Evolutionary conservation across 2,329 filamentous ascomycete genomes (phyloP).

Genomic region (Hymenoscyphus linearis): DNA sequence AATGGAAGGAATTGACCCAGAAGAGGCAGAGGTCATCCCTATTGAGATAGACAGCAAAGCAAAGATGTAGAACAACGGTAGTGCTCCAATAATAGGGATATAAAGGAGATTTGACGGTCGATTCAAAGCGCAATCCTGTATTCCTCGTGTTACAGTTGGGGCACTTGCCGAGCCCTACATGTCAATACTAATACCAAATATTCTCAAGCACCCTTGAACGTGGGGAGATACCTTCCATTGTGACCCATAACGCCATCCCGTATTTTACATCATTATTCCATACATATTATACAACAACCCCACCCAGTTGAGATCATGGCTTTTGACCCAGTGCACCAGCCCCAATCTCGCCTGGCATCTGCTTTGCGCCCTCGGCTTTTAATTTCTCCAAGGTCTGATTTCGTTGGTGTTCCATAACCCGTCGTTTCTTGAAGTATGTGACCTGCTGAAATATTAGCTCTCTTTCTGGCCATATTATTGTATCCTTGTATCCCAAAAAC

Average conservation of each 20-base stretch:
- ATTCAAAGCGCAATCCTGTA: not conserved
- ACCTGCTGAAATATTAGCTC: slow-evolving; percentile 51
- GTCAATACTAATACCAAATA: not conserved
- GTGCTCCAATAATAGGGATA: not conserved
- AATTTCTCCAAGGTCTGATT: slow-evolving; percentile 72
- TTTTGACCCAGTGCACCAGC: slow-evolving; percentile 13
- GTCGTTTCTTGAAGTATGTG: slow-evolving; percentile 95
- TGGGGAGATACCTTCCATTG: slow-evolving; percentile 9
- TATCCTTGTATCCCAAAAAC: not conserved
- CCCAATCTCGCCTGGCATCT: slow-evolving; percentile 39
- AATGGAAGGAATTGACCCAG: slow-evolving; percentile 10
- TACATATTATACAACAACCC: slow-evolving; percentile 8
- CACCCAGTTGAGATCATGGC: slow-evolving; percentile 1
- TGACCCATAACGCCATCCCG: slow-evolving; percentile 14
- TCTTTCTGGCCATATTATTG: not conserved
- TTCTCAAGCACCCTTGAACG: not conserved
- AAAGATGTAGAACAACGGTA: not conserved
- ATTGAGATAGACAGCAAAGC: slow-evolving; percentile 10
- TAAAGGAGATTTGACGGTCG: not conserved
- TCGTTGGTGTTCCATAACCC: slow-evolving; percentile 88
- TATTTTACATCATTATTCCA: slow-evolving; percentile 7
- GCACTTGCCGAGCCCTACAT: not conserved
- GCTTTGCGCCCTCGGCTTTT: slow-evolving; percentile 64
- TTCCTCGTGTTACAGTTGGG: not conserved
- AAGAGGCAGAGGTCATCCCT: slow-evolving; percentile 3